These are phyloP conservation scores for Isoetes taiwanensis DNA, from an alignment of 75 land plant genomes.

Conservation along the genomic window DNA sequence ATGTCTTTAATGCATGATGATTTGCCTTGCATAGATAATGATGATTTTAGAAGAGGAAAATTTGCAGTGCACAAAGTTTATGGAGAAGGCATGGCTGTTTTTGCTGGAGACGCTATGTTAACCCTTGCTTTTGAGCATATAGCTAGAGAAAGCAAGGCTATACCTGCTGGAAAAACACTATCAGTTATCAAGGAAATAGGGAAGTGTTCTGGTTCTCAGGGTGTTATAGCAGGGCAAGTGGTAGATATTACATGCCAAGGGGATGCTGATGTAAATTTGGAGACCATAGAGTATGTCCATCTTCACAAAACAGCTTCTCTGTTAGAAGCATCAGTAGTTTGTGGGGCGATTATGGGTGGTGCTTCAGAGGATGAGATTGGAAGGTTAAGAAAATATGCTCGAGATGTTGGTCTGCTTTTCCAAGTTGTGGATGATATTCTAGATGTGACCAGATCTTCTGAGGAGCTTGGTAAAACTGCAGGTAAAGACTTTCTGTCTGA, in stretches of 20 bases:
- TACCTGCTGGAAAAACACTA: constrained; percentile 15
- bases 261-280: constrained; percentile 12
- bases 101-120: constrained; percentile 49
- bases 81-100: constrained; percentile 35
- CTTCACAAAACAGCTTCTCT: constrained; percentile 51
- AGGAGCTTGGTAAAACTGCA: constrained; percentile 47
- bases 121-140: constrained; percentile 36
- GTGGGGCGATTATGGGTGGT: constrained; percentile 55
- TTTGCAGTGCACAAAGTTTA: constrained; percentile 41
- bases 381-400: constrained; percentile 35
- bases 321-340: constrained; percentile 37
- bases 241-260: constrained; percentile 36
- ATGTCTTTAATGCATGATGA: constrained; percentile 60
- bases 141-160: constrained; percentile 15
- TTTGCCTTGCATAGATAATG: constrained; percentile 48
- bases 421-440: constrained; percentile 91
- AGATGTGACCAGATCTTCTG: constrained; percentile 72
- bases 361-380: constrained; percentile 43
- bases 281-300: constrained; percentile 45
- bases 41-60: constrained; percentile 39
- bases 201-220: constrained; percentile 31
- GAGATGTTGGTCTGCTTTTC: constrained; percentile 50
- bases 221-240: constrained; percentile 57
- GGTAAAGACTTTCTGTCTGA: constrained; percentile 72
- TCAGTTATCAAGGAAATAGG: constrained; percentile 35